Base-by-base conservation (phyloP, 495 filamentous ascomycete species). In the Sabuloglossum arenarium region DNA sequence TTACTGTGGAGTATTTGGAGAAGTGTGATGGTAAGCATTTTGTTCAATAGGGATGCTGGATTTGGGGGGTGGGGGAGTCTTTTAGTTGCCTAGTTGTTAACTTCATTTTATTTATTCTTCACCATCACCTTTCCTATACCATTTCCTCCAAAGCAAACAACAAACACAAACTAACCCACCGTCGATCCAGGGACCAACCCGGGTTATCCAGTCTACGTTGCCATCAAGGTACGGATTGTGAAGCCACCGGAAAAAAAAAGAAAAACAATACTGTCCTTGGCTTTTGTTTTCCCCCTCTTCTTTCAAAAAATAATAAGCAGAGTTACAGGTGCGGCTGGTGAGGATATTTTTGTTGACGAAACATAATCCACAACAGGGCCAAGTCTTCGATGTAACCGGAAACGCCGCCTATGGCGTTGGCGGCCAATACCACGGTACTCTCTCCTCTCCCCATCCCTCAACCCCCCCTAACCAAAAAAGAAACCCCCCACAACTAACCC, bases 211-310 rank as follows among this genome's bases (percentile, higher is more conserved):
- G 88, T 81, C 25, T 86, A 89, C 60, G 88, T 99, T 27, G 91
- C 93, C 29, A 97, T 99, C 70, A 97, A 95, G 71, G 64, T 66
- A n/a, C n/a, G n/a, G n/a, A n/a, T n/a, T n/a, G n/a, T n/a, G n/a
- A n/a, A n/a, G n/a, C n/a, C n/a, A n/a, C n/a, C n/a, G n/a, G n/a
- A n/a, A n/a, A n/a, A n/a, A n/a, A n/a, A n/a, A n/a, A n/a, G n/a
- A n/a, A n/a, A n/a, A n/a, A n/a, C n/a, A n/a, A n/a, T n/a, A n/a
- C n/a, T n/a, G n/a, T n/a, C n/a, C n/a, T n/a, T n/a, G n/a, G n/a
- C n/a, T n/a, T 37, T 37, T 37, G 34, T 14, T 37, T 14, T 37
- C 34, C 34, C 11, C 6, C 16, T 5, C 11, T 37, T n/a, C n/a
- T n/a, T n/a, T n/a, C n/a, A n/a, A n/a, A n/a, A n/a, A n/a, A n/a